These are phyloP conservation scores for Hypoxylon lienhwacheense DNA, from an alignment of 495 filamentous ascomycete species.

Conservation along the genomic window DNA sequence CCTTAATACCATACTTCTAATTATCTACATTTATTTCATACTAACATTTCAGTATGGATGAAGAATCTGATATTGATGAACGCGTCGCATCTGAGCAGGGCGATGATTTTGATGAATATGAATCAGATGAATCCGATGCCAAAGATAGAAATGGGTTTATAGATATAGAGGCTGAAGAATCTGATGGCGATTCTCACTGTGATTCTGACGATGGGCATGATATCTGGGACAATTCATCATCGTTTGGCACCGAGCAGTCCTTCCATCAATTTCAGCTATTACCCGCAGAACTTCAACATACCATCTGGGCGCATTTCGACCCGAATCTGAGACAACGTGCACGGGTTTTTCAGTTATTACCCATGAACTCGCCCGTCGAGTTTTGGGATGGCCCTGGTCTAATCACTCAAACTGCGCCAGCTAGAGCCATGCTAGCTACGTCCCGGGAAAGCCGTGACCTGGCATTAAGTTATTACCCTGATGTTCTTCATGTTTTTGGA, in stretches of 20 bases:
- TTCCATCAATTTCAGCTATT: constrained; percentile 47
- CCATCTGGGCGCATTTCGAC: constrained; percentile 47
- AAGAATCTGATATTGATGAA: constrained; percentile 29
- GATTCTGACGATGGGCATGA: constrained; percentile 26
- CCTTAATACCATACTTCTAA: not conserved
- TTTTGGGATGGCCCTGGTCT: constrained; percentile 25
- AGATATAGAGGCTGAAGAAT: constrained; percentile 39
- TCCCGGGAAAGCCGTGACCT: constrained; percentile 41
- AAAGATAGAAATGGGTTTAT: constrained; percentile 25
- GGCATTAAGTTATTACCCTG: constrained; percentile 39
- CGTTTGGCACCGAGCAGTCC: constrained; percentile 6
- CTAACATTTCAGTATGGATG: constrained; percentile 14
- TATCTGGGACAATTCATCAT: constrained; percentile 1
- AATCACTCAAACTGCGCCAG: constrained; percentile 35
- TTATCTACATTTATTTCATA: not conserved
- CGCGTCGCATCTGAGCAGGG: constrained; percentile 15
- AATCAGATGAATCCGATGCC: constrained; percentile 8
- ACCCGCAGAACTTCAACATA: constrained; percentile 44
- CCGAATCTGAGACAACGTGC: constrained; percentile 37
- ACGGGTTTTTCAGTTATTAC: constrained; percentile 32
- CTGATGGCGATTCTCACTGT: constrained; percentile 11
- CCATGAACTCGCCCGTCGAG: not conserved
- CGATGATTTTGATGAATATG: constrained; percentile 15
- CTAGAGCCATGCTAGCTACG: constrained; percentile 39
- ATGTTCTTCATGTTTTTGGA: constrained; percentile 29